Base-by-base conservation (phyloP, 202 grass and related monocot genomes). In the Musa balbisiana region DNA sequence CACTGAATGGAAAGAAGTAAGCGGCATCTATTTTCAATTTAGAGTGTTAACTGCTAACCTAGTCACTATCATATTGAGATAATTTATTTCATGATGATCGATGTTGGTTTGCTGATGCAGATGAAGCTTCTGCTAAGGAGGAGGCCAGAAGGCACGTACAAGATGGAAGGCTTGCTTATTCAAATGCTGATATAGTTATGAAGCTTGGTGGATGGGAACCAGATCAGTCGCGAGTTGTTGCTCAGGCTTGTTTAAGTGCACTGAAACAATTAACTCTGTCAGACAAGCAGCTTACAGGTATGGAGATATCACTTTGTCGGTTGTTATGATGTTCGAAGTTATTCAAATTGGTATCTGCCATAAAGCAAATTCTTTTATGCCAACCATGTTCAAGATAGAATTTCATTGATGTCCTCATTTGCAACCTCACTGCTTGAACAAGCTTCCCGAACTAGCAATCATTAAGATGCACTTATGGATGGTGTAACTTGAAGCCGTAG, bases 201-300 rank as follows among this genome's bases (percentile, higher is more conserved):
- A 98, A 94, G 81, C 78, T 94, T 65, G 91, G 91, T 8, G 91
- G 88, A 19, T 98, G 91, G 91, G 95, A 98, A 16, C 55, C 63
- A 19, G 79, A 82, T 52, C 86, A 91, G 77, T 85, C 85, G n/a
- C 84, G 78, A 83, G 94, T 89, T 80, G 91, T 98, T 66, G 88
- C 94, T 2, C 86, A 90, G 33, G 88, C 88, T 27, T 98, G 95
- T 80, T 89, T 98, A 49, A 86, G 86, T 21, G 95, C 95, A 75
- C 58, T 98, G 53, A 98, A 98, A 84, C 94, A 92, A 75, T 83
- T 98, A 71, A 92, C 84, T 29, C 80, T 89, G 49, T 85, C 91
- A 66, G 91, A 98, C 65, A 93, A 92, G 73, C 92, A 89, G 33
- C 87, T 98, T 56, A 77, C 90, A 98, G 94, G 94, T 93, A 72